phyloP scores from a whole-genome alignment of 257 asterid genomes.

The Solanum bukasovii region DNA sequence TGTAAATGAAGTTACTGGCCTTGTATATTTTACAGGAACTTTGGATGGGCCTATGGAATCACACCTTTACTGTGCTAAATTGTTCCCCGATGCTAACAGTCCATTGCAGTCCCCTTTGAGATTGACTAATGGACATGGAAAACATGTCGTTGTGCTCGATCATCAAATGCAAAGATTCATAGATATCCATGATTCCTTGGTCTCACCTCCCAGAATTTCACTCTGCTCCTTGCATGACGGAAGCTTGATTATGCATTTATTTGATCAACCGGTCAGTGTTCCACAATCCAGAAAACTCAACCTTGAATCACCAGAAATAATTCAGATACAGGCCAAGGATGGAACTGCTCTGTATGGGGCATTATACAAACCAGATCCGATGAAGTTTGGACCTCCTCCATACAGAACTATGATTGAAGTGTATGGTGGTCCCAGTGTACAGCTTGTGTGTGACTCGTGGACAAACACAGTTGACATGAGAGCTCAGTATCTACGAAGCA shows the following conservation, averaged over 20 bases:
- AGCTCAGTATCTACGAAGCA: conserved; percentile 73
- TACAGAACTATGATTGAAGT: conserved; percentile 88
- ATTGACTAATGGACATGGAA: conserved; percentile 75
- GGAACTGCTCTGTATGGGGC: conserved; percentile 76
- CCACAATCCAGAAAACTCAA: conserved; percentile 42
- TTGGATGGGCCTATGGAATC: conserved; percentile 74
- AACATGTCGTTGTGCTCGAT: conserved; percentile 73
- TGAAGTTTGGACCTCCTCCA: conserved; percentile 86
- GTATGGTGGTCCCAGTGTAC: conserved; percentile 92
- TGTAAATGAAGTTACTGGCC: conserved; percentile 66
- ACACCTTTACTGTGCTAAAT: conserved; percentile 57
- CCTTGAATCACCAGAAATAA: conserved; percentile 61
- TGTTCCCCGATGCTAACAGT: conserved; percentile 31
- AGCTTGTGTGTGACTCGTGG: conserved; percentile 80
- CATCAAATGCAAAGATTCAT: conserved; percentile 75
- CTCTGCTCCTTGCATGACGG: conserved; percentile 65
- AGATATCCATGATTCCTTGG: conserved; percentile 66
- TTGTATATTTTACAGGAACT: conserved; percentile 68
- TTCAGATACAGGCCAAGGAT: conserved; percentile 55
- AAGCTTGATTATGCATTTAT: conserved; percentile 37
- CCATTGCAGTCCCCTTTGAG: conserved; percentile 37
- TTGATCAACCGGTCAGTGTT: conserved; percentile 41
- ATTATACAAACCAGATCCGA: conserved; percentile 60
- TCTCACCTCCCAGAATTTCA: conserved; percentile 61
- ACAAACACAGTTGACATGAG: conserved; percentile 86